Conservation (phyloP, 2,329 filamentous ascomycete species). For the Pseudohalonectria lignicola region DNA sequence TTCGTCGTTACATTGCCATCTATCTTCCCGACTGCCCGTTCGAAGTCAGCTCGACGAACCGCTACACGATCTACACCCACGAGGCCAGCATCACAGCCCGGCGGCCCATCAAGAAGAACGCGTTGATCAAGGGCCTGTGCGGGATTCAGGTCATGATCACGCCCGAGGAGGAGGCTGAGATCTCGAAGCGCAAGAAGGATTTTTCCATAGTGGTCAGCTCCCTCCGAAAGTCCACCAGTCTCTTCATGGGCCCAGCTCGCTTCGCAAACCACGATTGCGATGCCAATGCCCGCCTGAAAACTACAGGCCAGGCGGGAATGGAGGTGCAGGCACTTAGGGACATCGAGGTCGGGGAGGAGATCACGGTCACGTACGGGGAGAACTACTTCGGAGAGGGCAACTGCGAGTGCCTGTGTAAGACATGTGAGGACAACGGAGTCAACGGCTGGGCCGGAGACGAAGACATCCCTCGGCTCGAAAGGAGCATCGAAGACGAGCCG, state of each 20-base stretch:
- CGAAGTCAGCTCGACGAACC: slow-evolving; percentile 83
- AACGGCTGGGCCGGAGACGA: slow-evolving; percentile 67
- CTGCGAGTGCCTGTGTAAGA: slow-evolving; percentile 84
- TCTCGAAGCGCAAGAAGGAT: slow-evolving; percentile 76
- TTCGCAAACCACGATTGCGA: slow-evolving; percentile 97
- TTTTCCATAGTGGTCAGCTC: slow-evolving; percentile 96
- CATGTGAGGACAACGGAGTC: slow-evolving; percentile 62
- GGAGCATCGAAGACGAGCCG: slow-evolving; percentile 41
- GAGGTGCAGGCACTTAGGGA: slow-evolving; percentile 76
- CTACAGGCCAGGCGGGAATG: slow-evolving; percentile 75
- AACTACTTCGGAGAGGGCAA: slow-evolving; percentile 95
- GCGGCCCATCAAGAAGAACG: slow-evolving; percentile 65
- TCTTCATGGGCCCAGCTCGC: slow-evolving; percentile 89
- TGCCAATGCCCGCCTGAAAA: slow-evolving; percentile 81
- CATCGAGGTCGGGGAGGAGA: slow-evolving; percentile 83
- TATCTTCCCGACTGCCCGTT: slow-evolving; percentile 91
- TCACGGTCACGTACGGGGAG: slow-evolving; percentile 91
- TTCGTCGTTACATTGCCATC: slow-evolving; percentile 84
- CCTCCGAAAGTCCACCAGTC: slow-evolving; percentile 76
- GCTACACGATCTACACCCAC: slow-evolving; percentile 83
- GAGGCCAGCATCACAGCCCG: slow-evolving; percentile 83
- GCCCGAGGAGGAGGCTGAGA: slow-evolving; percentile 74
- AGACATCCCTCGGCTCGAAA: slow-evolving; percentile 33
- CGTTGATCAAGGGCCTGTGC: slow-evolving; percentile 80
- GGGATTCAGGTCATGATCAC: slow-evolving; percentile 91